Percentiles rank a stretch among this genome's conserved stretches.
These are phyloP conservation scores for Pythium aristosporum DNA, from an alignment of 352 stramenopile species.

Conservation along the genomic window DNA sequence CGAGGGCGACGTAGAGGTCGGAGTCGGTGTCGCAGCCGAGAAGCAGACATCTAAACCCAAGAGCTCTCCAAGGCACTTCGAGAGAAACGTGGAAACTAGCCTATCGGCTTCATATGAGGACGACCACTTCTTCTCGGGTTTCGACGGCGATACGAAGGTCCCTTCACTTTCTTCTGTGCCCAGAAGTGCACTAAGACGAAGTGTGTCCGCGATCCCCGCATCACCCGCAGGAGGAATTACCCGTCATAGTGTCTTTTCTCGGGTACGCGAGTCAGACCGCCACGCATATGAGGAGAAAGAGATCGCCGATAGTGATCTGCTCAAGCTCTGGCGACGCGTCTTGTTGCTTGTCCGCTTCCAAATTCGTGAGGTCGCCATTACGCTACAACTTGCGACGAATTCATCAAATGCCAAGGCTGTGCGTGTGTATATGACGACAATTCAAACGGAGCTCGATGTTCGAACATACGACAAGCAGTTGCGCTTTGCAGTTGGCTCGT, in stretches of 20 bases:
- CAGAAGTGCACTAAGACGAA: slow-evolving; percentile 8
- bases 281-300: slow-evolving; percentile 39
- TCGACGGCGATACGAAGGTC: slow-evolving; percentile 18
- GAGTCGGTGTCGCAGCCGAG: neutral
- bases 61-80: neutral
- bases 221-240: slow-evolving; percentile 13
- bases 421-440: slow-evolving; percentile 50
- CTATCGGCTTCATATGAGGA: slow-evolving; percentile 16
- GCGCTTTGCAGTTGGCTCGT: slow-evolving; percentile 71
- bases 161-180: slow-evolving; percentile 11
- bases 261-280: slow-evolving; percentile 12
- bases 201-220: neutral
- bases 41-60: neutral
- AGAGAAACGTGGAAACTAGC: slow-evolving; percentile 17
- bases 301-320: slow-evolving; percentile 43
- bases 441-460: slow-evolving; percentile 60
- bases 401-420: slow-evolving; percentile 48
- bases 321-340: slow-evolving; percentile 76
- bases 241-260: slow-evolving; percentile 13
- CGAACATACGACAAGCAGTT: slow-evolving; percentile 66
- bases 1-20: neutral
- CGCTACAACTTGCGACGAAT: slow-evolving; percentile 11
- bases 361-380: slow-evolving; percentile 42
- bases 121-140: slow-evolving; percentile 24
- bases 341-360: slow-evolving; percentile 26